phyloP scores from a whole-genome alignment of 2,329 filamentous ascomycete genomes.

The Mariannaea sp. region DNA sequence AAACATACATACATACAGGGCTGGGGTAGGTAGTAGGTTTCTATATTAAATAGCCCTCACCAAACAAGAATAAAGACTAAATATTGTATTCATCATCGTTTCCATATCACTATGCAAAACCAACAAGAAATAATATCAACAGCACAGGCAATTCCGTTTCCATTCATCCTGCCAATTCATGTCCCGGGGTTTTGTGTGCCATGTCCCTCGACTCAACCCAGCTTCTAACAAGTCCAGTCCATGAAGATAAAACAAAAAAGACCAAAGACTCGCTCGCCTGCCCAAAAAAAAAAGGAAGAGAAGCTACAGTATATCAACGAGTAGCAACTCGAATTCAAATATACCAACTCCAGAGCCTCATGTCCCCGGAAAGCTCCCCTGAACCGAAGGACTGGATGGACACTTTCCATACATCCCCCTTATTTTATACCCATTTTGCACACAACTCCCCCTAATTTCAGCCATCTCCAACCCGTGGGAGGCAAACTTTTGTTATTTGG shows the following conservation, averaged over 20 bases:
- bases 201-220: too few relatives aligned
- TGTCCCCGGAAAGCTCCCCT: conserved; percentile 11
- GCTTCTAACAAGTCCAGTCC: too few relatives aligned
- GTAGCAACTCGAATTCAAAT: conserved; percentile 30
- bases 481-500: conserved; percentile 7
- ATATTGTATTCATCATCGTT: conserved; percentile 23
- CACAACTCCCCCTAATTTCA: too few relatives aligned
- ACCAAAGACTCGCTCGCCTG: conserved; percentile 21
- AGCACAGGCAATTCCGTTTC: background rate
- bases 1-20: too few relatives aligned
- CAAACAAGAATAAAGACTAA: background rate
- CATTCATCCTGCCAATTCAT: conserved; percentile 12
- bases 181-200: too few relatives aligned
- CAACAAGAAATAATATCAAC: conserved; percentile 8
- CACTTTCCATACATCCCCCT: background rate
- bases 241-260: too few relatives aligned
- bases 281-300: conserved; percentile 7
- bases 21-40: too few relatives aligned
- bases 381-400: conserved; percentile 1
- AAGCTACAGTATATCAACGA: conserved; percentile 3
- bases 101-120: conserved; percentile 32
- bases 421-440: conserved; percentile 1
- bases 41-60: too few relatives aligned
- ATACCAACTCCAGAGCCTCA: conserved; percentile 31
- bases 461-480: conserved; percentile 4